Conservation (phyloP, 2,329 filamentous ascomycete species). For the Gliomastix tumulicola region DNA sequence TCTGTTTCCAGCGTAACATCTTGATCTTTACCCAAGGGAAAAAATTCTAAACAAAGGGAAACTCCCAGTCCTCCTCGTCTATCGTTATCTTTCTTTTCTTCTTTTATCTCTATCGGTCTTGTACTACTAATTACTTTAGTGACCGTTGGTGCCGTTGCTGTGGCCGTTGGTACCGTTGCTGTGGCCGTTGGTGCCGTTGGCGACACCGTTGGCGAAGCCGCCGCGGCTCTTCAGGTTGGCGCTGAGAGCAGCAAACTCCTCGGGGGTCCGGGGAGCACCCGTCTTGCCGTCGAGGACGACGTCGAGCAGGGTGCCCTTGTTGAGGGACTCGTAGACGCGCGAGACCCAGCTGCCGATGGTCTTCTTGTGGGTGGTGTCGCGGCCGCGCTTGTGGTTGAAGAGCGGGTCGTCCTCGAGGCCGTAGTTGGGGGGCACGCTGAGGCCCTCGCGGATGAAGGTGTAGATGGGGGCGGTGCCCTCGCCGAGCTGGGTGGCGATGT, state of each 20-base stretch:
- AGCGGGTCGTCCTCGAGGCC: slow-evolving; percentile 22
- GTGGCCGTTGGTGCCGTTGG: slow-evolving; percentile 10
- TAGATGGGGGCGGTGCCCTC: slow-evolving; percentile 20
- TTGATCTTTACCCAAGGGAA: no score
- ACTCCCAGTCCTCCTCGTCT: no score
- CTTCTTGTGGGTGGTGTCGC: slow-evolving; percentile 15
- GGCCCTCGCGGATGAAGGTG: slow-evolving; percentile 16
- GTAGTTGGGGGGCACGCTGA: slow-evolving; percentile 18
- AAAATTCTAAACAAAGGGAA: no score
- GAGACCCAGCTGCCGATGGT: slow-evolving; percentile 23
- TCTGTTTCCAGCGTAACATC: no score
- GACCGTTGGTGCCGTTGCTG: background rate
- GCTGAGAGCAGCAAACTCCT: no score
- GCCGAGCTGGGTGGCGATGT: slow-evolving; percentile 17
- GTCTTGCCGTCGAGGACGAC: slow-evolving; percentile 13
- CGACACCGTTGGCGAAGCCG: background rate
- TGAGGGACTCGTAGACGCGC: slow-evolving; percentile 20
- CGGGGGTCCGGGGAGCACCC: slow-evolving; percentile 7
- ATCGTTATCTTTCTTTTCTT: no score
- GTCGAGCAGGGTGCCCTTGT: slow-evolving; percentile 15
- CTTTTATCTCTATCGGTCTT: no score
- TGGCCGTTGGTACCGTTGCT: background rate
- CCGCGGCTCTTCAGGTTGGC: no score
- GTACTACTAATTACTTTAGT: no score
- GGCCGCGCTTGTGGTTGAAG: slow-evolving; percentile 12